These are phyloP conservation scores for Erodium maritimum DNA, from an alignment of 345 rosid species.

Conservation along the genomic window DNA sequence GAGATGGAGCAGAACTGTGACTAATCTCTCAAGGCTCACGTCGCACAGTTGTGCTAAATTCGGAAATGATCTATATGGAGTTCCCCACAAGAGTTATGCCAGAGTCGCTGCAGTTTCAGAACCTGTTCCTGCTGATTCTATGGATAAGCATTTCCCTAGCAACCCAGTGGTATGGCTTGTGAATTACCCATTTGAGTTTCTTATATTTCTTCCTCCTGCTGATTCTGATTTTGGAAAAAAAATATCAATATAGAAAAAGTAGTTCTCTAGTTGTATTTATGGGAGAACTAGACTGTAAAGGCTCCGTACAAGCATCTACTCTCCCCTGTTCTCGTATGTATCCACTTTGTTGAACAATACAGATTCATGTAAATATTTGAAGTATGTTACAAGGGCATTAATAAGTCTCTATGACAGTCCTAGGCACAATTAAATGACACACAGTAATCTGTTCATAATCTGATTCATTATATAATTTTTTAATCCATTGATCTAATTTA, in stretches of 20 bases:
- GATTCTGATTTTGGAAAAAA: background rate
- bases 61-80: slow-evolving; percentile 10
- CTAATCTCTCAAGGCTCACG: slow-evolving; percentile 27
- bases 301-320: too few species aligned
- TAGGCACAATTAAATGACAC: background rate
- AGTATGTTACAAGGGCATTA: background rate
- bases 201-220: background rate
- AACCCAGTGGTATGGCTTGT: slow-evolving; percentile 27
- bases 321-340: too few species aligned
- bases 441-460: background rate
- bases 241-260: too few species aligned
- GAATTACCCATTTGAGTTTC: background rate
- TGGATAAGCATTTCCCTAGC: slow-evolving; percentile 16
- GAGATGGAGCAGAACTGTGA: slow-evolving; percentile 40
- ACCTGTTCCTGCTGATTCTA: slow-evolving; percentile 21
- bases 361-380: background rate
- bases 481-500: too few species aligned
- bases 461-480: background rate
- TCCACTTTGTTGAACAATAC: too few species aligned
- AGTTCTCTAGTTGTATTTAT: too few species aligned
- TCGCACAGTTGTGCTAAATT: slow-evolving; percentile 16
- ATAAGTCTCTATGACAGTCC: background rate
- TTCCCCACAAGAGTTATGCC: slow-evolving; percentile 32
- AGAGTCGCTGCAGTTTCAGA: slow-evolving; percentile 29
- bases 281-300: too few species aligned